A percentile compares a stretch with the other conserved stretches of the same genome.
phyloP scores from a whole-genome alignment of 176 grass and related monocot genomes.

The Tillandsia leiboldiana region DNA sequence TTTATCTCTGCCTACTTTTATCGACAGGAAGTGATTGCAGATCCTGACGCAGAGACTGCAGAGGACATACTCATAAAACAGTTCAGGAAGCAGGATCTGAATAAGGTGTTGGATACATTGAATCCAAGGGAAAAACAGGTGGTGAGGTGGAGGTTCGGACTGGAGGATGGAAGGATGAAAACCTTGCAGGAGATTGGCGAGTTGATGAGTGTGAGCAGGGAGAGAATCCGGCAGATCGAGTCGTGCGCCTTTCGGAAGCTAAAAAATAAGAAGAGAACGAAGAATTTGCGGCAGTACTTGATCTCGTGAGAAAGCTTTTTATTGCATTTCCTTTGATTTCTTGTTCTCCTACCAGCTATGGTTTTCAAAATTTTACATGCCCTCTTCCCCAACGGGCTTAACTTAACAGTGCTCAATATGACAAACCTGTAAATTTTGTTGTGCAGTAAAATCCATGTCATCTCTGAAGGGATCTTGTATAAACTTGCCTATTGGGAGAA shows the following conservation, averaged over 20 bases:
- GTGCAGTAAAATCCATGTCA: too few relatives aligned
- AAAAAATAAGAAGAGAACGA: constrained; percentile 49
- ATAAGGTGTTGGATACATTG: constrained; percentile 52
- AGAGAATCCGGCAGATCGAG: constrained; percentile 85
- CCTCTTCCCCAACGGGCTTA: too few relatives aligned
- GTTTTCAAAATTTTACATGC: too few relatives aligned
- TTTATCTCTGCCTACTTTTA: neutral
- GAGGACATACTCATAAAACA: constrained; percentile 54
- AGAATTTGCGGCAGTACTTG: constrained; percentile 52
- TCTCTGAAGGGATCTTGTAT: too few relatives aligned
- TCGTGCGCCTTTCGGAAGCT: constrained; percentile 74
- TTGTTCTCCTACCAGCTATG: too few relatives aligned
- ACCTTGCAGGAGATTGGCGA: constrained; percentile 75
- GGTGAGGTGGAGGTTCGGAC: constrained; percentile 60
- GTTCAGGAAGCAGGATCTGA: constrained; percentile 53
- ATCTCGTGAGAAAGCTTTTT: constrained; percentile 31
- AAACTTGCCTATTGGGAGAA: too few relatives aligned
- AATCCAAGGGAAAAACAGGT: constrained; percentile 54
- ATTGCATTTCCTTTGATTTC: too few relatives aligned
- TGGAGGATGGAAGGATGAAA: constrained; percentile 52
- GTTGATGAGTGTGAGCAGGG: constrained; percentile 64
- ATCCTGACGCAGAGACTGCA: constrained; percentile 53
- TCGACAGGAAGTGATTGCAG: constrained; percentile 55
- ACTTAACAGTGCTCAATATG: too few relatives aligned
- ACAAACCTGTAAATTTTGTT: too few relatives aligned